phyloP scores from a whole-genome alignment of 2,329 filamentous ascomycete species.

The Colletotrichum zoysiae region DNA sequence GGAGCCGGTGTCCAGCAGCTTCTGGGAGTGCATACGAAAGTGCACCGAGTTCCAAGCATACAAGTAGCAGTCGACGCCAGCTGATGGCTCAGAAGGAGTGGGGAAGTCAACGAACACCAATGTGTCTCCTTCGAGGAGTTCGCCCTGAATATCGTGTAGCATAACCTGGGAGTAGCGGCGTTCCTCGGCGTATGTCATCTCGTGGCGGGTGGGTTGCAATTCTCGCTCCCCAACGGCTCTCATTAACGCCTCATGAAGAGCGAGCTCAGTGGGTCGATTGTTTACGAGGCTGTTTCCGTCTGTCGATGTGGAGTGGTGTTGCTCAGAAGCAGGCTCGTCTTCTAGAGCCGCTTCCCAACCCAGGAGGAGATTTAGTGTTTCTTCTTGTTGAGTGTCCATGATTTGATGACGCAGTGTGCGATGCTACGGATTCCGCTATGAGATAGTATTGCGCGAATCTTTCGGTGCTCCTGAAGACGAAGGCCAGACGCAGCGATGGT shows the following conservation, averaged over 20 bases:
- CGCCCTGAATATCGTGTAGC: slow-evolving; percentile 43
- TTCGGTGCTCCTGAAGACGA: not conserved
- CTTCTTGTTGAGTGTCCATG: slow-evolving; percentile 9
- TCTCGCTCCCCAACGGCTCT: not conserved
- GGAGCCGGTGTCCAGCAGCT: slow-evolving; percentile 61
- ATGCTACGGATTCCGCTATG: not conserved
- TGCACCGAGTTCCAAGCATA: slow-evolving; percentile 50
- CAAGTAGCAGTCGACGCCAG: slow-evolving; percentile 52
- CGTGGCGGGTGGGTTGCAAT: not conserved
- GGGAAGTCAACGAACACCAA: slow-evolving; percentile 59
- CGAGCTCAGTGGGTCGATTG: not conserved
- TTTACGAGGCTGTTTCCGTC: not conserved
- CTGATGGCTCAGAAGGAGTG: slow-evolving; percentile 39
- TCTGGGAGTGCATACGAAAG: slow-evolving; percentile 61
- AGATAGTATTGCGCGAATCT: not conserved
- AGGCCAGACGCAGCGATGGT: not conserved
- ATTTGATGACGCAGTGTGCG: not conserved
- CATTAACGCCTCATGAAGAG: not conserved
- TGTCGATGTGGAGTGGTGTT: not conserved
- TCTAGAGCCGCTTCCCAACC: not conserved
- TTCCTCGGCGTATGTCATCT: slow-evolving; percentile 26
- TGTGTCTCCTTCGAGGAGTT: slow-evolving; percentile 55
- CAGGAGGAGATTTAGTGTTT: too few relatives aligned
- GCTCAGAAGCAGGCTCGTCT: not conserved
- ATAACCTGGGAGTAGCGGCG: slow-evolving; percentile 27